A percentile compares a stretch with the other conserved stretches of the same genome.
phyloP scores from a whole-genome alignment of 2,329 filamentous ascomycete species.

The Myrmaecium sp. region DNA sequence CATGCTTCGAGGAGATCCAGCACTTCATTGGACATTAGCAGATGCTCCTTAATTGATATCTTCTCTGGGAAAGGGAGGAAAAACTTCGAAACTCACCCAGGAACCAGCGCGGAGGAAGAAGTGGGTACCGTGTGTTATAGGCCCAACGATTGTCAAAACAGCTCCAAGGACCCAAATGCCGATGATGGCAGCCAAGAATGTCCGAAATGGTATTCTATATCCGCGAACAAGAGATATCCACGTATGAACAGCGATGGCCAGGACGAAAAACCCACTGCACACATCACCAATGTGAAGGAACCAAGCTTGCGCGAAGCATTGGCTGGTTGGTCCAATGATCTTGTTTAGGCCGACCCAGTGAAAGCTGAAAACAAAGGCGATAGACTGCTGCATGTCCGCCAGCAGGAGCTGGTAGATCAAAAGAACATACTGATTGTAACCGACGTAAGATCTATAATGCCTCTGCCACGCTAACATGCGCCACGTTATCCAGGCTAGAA shows the following conservation, averaged over 20 bases:
- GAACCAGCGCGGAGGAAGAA: slow-evolving; percentile 33
- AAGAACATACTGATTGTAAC: slow-evolving; percentile 38
- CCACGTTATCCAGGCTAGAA: slow-evolving; percentile 33
- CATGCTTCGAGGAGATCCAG: slow-evolving; percentile 29
- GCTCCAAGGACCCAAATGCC: slow-evolving; percentile 29
- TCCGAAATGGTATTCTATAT: slow-evolving; percentile 26
- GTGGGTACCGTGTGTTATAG: slow-evolving; percentile 22
- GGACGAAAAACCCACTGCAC: slow-evolving; percentile 34
- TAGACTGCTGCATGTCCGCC: slow-evolving; percentile 35
- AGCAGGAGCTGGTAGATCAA: slow-evolving; percentile 37
- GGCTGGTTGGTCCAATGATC: slow-evolving; percentile 26
- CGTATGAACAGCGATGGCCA: slow-evolving; percentile 38
- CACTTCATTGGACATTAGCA: slow-evolving; percentile 22
- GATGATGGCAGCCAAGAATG: slow-evolving; percentile 27
- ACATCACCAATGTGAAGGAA: slow-evolving; percentile 37
- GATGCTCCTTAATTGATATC: not conserved
- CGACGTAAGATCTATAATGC: slow-evolving; percentile 31
- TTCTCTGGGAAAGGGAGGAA: not conserved
- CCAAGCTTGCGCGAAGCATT: slow-evolving; percentile 34
- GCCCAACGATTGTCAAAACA: slow-evolving; percentile 29
- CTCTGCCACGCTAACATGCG: slow-evolving; percentile 33
- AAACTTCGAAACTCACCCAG: slow-evolving; percentile 29
- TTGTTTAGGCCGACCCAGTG: slow-evolving; percentile 29
- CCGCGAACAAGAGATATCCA: slow-evolving; percentile 32
- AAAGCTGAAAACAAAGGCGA: slow-evolving; percentile 32